Conservation (phyloP, 495 filamentous ascomycete species). For the Talaromyces wortmannii region DNA sequence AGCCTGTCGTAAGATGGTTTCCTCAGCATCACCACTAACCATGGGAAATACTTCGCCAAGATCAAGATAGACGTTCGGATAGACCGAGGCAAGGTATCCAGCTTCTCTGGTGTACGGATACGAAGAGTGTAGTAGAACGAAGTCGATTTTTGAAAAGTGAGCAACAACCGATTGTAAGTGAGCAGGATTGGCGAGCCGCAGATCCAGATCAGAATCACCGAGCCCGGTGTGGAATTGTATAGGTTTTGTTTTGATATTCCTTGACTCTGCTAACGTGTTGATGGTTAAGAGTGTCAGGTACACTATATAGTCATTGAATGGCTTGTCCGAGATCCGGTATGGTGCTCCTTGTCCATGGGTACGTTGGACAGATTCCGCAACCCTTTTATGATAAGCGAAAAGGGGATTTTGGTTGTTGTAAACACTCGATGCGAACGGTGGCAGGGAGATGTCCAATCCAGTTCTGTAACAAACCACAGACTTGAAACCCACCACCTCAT, state of each 20-base stretch:
- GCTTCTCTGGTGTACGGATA: conserved; percentile 83
- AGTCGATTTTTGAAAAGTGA: conserved; percentile 57
- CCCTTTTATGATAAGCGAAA: background rate
- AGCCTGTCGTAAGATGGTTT: conserved; percentile 62
- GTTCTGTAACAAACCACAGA: conserved; percentile 79
- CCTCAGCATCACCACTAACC: conserved; percentile 74
- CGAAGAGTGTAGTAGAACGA: conserved; percentile 76
- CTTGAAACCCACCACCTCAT: conserved; percentile 77
- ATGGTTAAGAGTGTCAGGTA: conserved; percentile 36
- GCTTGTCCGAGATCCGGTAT: conserved; percentile 55
- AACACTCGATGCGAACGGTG: background rate
- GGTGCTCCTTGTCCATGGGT: conserved; percentile 13
- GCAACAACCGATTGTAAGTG: conserved; percentile 71
- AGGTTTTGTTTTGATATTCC: conserved; percentile 44
- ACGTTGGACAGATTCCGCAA: conserved; percentile 20
- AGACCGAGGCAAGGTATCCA: conserved; percentile 74
- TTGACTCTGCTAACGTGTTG: conserved; percentile 8
- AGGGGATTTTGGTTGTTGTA: background rate
- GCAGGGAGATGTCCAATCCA: conserved; percentile 48
- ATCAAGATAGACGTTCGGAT: conserved; percentile 79
- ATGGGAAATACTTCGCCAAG: conserved; percentile 83
- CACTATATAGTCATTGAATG: conserved; percentile 61
- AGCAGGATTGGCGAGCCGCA: conserved; percentile 66
- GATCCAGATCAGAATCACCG: conserved; percentile 74
- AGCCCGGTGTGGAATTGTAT: conserved; percentile 85